phyloP scores from a whole-genome alignment of 352 stramenopile genomes.

The Thraustochytrium sp. region DNA sequence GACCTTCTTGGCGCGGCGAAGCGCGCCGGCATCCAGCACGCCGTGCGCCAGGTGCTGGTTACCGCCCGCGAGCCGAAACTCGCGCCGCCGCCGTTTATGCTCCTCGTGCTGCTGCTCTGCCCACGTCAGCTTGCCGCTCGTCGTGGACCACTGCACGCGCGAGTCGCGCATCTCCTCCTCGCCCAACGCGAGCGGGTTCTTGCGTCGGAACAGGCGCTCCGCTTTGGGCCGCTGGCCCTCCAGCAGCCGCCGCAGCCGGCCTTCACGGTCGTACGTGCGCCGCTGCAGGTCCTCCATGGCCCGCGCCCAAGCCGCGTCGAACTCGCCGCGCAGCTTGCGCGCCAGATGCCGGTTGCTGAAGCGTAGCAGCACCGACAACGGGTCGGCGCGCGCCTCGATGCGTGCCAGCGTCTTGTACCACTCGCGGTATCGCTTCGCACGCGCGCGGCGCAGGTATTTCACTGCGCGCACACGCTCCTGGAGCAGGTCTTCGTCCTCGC shows the following conservation, averaged over 20 bases:
- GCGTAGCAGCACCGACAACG: background rate
- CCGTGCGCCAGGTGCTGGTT: background rate
- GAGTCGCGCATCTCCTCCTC: background rate
- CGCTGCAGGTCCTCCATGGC: background rate
- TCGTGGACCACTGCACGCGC: background rate
- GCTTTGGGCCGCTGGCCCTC: background rate
- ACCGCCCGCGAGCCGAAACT: background rate
- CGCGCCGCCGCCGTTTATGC: background rate
- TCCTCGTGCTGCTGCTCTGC: slow-evolving; percentile 23
- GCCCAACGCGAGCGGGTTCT: background rate
- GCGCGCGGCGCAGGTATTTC: background rate
- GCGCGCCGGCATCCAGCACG: background rate
- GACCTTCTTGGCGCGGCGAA: background rate
- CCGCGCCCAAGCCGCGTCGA: background rate
- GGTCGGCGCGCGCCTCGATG: background rate
- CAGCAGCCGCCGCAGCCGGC: background rate
- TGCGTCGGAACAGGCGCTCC: background rate
- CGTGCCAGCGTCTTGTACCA: background rate
- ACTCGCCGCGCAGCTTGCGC: background rate
- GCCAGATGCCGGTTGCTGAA: background rate
- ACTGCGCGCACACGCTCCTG: background rate
- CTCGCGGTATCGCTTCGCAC: background rate
- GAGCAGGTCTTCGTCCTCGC: background rate
- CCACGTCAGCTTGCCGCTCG: background rate
- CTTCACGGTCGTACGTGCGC: slow-evolving; percentile 10